Evolutionary conservation across 75 land plant species (phyloP), one percentile per base, ranked within the genome.

Genomic region (Selaginella tamariscina): DNA sequence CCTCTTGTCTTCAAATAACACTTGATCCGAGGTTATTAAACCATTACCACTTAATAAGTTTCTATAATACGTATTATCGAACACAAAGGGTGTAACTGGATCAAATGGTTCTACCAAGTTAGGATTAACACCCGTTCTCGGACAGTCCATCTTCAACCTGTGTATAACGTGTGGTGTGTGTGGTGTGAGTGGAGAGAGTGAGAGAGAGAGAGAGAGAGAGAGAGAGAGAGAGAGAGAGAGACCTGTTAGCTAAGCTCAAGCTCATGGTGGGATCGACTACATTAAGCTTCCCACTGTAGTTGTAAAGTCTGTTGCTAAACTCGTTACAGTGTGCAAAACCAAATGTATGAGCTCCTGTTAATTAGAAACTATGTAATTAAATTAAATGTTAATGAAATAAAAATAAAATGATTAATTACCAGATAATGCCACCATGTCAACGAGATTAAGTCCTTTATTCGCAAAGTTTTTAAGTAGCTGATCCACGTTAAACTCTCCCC

Each of bases 321-420:
- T 83, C 78, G 2, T 83, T 32, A 66, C 87, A 86, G 26, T 83
- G 67, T 28, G 89, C 84, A 26, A 77, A 81, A 22, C 89, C 89
- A 0, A 86, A 56, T 0, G 89, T 84, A 70, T 86, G 89, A 0
- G 74, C 89, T 24, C 87, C 89, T 85, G 8, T n/a, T n/a, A n/a
- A n/a, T n/a, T n/a, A n/a, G n/a, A n/a, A n/a, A n/a, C n/a, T n/a
- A n/a, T n/a, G n/a, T n/a, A n/a, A n/a, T n/a, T n/a, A n/a, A n/a
- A n/a, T n/a, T n/a, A n/a, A n/a, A n/a, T n/a, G n/a, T n/a, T n/a
- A n/a, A n/a, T n/a, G n/a, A n/a, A n/a, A n/a, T n/a, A n/a, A n/a
- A n/a, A n/a, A n/a, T n/a, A n/a, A n/a, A n/a, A n/a, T n/a, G n/a
- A n/a, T n/a, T n/a, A n/a, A n/a, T n/a, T 78, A 81, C 83, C 84